phyloP scores from a whole-genome alignment of 768 basidiomycete genomes.

The Suillus sp. region DNA sequence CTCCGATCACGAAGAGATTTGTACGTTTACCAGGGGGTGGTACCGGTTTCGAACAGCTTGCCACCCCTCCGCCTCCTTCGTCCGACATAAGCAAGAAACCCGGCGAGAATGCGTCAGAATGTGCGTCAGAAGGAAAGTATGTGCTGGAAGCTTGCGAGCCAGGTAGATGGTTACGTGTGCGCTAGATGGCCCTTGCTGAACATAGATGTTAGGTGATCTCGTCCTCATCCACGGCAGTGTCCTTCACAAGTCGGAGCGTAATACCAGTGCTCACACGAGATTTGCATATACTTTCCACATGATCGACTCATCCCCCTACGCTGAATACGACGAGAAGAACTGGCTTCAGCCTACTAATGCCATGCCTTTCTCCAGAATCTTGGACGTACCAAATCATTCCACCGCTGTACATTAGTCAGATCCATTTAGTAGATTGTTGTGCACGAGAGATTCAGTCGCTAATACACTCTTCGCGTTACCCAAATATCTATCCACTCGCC shows the following conservation, averaged over 20 bases:
- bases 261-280: constrained; percentile 76
- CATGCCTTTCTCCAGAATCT: constrained; percentile 77
- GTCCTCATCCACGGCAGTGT: constrained; percentile 94
- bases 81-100: constrained; percentile 10
- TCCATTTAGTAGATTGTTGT: not conserved
- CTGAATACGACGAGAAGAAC: constrained; percentile 85
- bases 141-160: constrained; percentile 72
- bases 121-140: constrained; percentile 47
- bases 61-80: constrained; percentile 30
- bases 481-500: not conserved
- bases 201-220: constrained; percentile 59
- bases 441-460: not conserved
- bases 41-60: constrained; percentile 79
- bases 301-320: constrained; percentile 76
- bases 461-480: not conserved
- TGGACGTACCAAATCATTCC: constrained; percentile 34
- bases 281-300: constrained; percentile 97
- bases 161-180: constrained; percentile 42
- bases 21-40: constrained; percentile 75
- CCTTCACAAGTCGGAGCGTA: constrained; percentile 89
- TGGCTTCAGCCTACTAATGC: constrained; percentile 89
- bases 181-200: not conserved
- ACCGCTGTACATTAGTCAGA: constrained; percentile 3
- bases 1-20: constrained; percentile 81
- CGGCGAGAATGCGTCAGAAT: not conserved